Evolutionary conservation across 805 yeast species (phyloP).

Genomic region (Candida broadrunensis): DNA sequence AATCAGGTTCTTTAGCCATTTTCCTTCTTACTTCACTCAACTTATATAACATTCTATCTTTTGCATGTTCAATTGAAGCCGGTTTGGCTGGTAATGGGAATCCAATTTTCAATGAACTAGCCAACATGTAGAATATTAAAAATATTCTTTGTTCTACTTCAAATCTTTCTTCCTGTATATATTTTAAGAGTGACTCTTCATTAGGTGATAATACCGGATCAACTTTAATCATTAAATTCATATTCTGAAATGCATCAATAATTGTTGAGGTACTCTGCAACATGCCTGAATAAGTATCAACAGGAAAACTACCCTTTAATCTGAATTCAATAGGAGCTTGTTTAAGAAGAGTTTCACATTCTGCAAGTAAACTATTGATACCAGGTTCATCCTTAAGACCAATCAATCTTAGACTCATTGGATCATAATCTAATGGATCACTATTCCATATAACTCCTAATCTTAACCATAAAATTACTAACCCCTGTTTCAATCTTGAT

Average conservation of each 20-base stretch:
- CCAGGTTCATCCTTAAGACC: constrained; percentile 47
- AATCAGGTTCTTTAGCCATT: constrained; percentile 13
- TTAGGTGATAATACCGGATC: constrained; percentile 51
- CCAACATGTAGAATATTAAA: constrained; percentile 71
- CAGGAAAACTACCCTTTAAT: constrained; percentile 70
- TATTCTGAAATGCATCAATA: constrained; percentile 71
- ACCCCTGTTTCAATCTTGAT: constrained; percentile 57
- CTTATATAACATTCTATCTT: constrained; percentile 64
- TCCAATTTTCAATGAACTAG: constrained; percentile 72
- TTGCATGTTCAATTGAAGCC: constrained; percentile 73
- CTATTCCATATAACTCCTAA: constrained; percentile 80
- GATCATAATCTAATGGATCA: constrained; percentile 58
- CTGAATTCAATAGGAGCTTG: constrained; percentile 78
- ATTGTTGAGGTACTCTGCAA: constrained; percentile 59
- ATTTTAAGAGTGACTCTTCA: constrained; percentile 55
- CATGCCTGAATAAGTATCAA: constrained; percentile 46
- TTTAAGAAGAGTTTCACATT: constrained; percentile 55
- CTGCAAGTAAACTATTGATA: constrained; percentile 54
- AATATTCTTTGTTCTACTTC: constrained; percentile 74
- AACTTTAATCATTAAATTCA: constrained; percentile 64
- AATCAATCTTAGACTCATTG: constrained; percentile 19
- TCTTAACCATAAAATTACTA: constrained; percentile 71
- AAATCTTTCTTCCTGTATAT: constrained; percentile 53
- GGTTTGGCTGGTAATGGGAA: constrained; percentile 76
- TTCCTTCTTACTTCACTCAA: constrained; percentile 53